phyloP scores from a whole-genome alignment of 2,329 filamentous ascomycete species.

The Ramularia endophylla region DNA sequence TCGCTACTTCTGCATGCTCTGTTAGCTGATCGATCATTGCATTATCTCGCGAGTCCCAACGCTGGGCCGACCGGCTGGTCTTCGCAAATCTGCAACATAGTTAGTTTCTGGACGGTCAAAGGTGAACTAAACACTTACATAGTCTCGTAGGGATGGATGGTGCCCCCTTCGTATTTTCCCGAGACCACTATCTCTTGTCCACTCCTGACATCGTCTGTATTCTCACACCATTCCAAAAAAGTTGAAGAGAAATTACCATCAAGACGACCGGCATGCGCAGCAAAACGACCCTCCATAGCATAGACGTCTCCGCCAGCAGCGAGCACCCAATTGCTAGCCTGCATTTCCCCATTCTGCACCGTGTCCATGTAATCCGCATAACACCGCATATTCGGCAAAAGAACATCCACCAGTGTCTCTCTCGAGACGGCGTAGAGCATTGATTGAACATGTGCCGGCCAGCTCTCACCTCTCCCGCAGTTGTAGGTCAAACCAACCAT shows the following conservation, averaged over 20 bases:
- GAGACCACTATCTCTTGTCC: constrained; percentile 9
- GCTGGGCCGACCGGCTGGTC: constrained; percentile 10
- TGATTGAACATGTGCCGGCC: constrained; percentile 13
- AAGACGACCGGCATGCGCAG: constrained; percentile 9
- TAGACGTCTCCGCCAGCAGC: constrained; percentile 10
- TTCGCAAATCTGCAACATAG: constrained; percentile 11
- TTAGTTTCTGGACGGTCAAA: background rate
- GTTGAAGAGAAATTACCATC: constrained; percentile 8
- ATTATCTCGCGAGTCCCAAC: constrained; percentile 13
- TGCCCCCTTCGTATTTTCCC: constrained; percentile 9
- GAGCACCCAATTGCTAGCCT: constrained; percentile 3
- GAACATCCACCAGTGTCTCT: constrained; percentile 2
- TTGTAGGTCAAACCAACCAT: constrained; percentile 15
- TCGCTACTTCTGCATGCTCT: constrained; percentile 10
- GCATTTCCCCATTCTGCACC: constrained; percentile 10
- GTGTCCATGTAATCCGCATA: constrained; percentile 8
- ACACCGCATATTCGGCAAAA: constrained; percentile 14
- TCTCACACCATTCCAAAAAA: constrained; percentile 17
- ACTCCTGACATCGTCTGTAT: constrained; percentile 1
- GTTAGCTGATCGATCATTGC: constrained; percentile 12
- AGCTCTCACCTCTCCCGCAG: constrained; percentile 7
- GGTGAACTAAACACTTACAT: constrained; percentile 8
- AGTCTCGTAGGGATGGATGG: constrained; percentile 14
- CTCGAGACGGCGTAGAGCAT: constrained; percentile 10
- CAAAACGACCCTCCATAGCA: constrained; percentile 14